phyloP scores from a whole-genome alignment of 768 basidiomycete species.

The Leccinum subgranulosum region DNA sequence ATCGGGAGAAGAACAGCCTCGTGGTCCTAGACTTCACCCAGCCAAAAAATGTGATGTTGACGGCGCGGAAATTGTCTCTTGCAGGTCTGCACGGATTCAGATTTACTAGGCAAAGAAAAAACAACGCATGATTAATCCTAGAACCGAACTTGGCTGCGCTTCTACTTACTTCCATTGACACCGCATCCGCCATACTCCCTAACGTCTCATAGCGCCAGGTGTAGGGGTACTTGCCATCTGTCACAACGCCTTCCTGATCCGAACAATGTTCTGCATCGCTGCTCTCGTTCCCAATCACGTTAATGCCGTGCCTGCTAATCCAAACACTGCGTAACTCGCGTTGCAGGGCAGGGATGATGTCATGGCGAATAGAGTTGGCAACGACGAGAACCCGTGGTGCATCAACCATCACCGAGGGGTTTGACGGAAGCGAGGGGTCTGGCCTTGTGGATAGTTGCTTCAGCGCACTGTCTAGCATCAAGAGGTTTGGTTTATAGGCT shows the following conservation, averaged over 20 bases:
- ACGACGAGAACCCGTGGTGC: constrained; percentile 53
- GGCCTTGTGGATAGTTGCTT: constrained; percentile 23
- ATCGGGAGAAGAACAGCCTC: neutral
- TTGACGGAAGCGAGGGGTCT: constrained; percentile 17
- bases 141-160: neutral
- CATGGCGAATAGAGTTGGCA: constrained; percentile 66
- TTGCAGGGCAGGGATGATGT: constrained; percentile 58
- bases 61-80: neutral
- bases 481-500: constrained; percentile 66
- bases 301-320: constrained; percentile 49
- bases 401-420: constrained; percentile 27
- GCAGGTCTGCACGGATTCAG: neutral
- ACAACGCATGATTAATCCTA: neutral
- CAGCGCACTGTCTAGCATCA: constrained; percentile 35
- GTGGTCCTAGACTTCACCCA: neutral
- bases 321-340: constrained; percentile 60
- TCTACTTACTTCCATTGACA: constrained; percentile 38
- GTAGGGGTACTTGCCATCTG: constrained; percentile 33
- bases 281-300: constrained; percentile 35
- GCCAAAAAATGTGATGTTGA: neutral
- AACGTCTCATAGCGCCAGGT: constrained; percentile 58
- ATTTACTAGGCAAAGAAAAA: neutral
- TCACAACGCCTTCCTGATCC: constrained; percentile 14
- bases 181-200: constrained; percentile 57
- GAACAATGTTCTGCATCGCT: constrained; percentile 29